phyloP scores from a whole-genome alignment of 2,329 filamentous ascomycete species.

The Alternaria sp. region DNA sequence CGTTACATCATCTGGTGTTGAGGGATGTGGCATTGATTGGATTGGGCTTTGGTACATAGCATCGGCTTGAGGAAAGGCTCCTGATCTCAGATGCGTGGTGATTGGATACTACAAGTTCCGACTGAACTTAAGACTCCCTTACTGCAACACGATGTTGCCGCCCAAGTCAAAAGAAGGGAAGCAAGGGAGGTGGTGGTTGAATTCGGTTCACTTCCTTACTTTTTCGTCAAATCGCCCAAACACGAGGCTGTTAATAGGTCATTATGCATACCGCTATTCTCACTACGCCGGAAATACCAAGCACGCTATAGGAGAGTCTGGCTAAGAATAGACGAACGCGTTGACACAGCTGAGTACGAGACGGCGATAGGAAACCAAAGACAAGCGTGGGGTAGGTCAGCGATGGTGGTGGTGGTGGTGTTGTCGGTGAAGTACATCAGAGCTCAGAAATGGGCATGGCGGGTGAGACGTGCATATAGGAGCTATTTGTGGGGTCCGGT shows the following conservation, averaged over 20 bases:
- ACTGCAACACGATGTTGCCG: background rate
- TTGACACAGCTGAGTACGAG: constrained; percentile 16
- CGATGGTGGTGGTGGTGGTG: background rate
- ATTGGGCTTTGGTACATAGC: constrained; percentile 22
- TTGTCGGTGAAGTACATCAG: background rate
- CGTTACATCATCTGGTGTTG: constrained; percentile 46
- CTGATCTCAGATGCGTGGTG: background rate
- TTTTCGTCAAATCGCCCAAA: constrained; percentile 7
- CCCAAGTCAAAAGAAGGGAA: background rate
- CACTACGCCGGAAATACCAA: constrained; percentile 8
- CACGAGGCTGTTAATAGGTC: constrained; percentile 24
- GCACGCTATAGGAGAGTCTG: constrained; percentile 13
- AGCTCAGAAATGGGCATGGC: background rate
- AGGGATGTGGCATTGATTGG: constrained; percentile 30
- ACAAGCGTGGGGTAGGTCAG: background rate
- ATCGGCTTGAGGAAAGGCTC: background rate
- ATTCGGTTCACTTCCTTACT: constrained; percentile 1
- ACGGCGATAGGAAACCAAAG: background rate
- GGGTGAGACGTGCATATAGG: background rate
- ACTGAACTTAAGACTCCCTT: background rate
- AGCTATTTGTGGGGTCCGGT: constrained; percentile 1
- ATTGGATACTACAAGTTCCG: background rate
- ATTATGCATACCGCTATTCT: constrained; percentile 29
- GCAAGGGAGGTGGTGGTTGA: background rate
- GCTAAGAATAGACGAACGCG: constrained; percentile 26